Percentiles rank a stretch among this genome's conserved stretches.
Conservation (phyloP, 2,329 filamentous ascomycete species). For the Calonectria pteridis region DNA sequence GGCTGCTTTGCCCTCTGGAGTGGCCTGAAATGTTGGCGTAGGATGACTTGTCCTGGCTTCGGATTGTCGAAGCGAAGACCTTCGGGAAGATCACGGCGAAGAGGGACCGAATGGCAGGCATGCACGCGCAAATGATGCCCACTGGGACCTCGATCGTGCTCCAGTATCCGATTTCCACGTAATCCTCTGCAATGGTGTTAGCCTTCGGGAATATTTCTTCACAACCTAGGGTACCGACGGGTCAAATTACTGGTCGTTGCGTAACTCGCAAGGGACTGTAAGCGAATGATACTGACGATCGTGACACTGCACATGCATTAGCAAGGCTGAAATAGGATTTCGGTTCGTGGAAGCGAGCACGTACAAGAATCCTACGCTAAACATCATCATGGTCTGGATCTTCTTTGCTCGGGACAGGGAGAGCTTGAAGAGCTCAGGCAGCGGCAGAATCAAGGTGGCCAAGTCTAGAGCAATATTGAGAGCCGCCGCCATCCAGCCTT, state of each 20-base stretch:
- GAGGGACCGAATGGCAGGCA: slow-evolving; percentile 41
- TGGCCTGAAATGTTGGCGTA: slow-evolving; percentile 32
- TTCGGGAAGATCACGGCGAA: slow-evolving; percentile 34
- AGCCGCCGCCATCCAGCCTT: slow-evolving; percentile 62
- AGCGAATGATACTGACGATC: slow-evolving; percentile 36
- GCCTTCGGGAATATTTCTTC: background rate
- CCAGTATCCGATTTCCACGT: slow-evolving; percentile 43
- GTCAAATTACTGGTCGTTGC: slow-evolving; percentile 40
- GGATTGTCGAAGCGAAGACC: slow-evolving; percentile 27
- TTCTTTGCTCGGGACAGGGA: slow-evolving; percentile 57
- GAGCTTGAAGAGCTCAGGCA: slow-evolving; percentile 52
- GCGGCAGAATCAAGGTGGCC: slow-evolving; percentile 59
- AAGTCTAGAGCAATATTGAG: slow-evolving; percentile 63
- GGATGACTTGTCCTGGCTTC: slow-evolving; percentile 11
- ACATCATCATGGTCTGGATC: slow-evolving; percentile 56
- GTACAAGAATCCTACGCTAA: slow-evolving; percentile 55
- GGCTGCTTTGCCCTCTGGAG: background rate
- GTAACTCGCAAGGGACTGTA: slow-evolving; percentile 38
- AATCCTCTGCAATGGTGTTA: slow-evolving; percentile 35
- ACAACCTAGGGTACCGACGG: slow-evolving; percentile 22
- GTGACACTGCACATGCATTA: background rate
- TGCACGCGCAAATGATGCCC: slow-evolving; percentile 47
- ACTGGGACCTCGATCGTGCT: slow-evolving; percentile 47
- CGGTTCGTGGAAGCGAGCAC: slow-evolving; percentile 6
- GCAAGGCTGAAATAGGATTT: background rate